Evolutionary conservation across 805 yeast species (phyloP).

Genomic region (Saccharomycopsis fibuligera): DNA sequence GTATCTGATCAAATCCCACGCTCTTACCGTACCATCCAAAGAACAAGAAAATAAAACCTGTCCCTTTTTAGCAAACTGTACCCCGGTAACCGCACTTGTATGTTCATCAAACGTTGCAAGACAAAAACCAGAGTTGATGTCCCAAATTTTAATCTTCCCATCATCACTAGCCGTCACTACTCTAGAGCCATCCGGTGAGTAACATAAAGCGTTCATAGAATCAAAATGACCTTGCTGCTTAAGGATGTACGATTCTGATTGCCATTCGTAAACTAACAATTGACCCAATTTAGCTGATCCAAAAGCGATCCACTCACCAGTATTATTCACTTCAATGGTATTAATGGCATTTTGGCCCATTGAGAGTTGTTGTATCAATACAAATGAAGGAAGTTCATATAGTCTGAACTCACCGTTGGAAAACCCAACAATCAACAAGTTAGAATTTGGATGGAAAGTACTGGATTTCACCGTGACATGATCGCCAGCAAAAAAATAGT

Average conservation of each 20-base stretch:
- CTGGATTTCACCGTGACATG: constrained; percentile 67
- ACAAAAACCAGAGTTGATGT: constrained; percentile 85
- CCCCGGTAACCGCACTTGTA: constrained; percentile 70
- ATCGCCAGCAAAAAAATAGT: constrained; percentile 65
- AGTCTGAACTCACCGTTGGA: constrained; percentile 84
- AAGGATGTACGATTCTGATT: constrained; percentile 88
- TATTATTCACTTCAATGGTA: constrained; percentile 66
- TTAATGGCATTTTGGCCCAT: constrained; percentile 90
- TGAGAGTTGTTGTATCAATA: constrained; percentile 74
- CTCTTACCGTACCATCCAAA: constrained; percentile 92
- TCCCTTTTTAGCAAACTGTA: constrained; percentile 75
- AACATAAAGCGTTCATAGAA: constrained; percentile 72
- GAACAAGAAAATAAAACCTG: constrained; percentile 89
- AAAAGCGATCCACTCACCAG: constrained; percentile 97
- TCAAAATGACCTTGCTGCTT: constrained; percentile 98
- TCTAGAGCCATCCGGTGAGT: constrained; percentile 92
- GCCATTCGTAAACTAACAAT: constrained; percentile 96
- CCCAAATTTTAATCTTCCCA: constrained; percentile 97
- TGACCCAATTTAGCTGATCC: constrained; percentile 93
- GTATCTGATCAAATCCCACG: constrained; percentile 91
- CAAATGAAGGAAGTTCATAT: constrained; percentile 79
- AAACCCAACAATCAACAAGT: constrained; percentile 82
- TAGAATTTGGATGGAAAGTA: constrained; percentile 69
- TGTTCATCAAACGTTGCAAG: constrained; percentile 90
- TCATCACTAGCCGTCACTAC: constrained; percentile 94